Base-by-base conservation (phyloP, 1,284 basidiomycete genomes). In the Papiliotrema fonsecae region DNA sequence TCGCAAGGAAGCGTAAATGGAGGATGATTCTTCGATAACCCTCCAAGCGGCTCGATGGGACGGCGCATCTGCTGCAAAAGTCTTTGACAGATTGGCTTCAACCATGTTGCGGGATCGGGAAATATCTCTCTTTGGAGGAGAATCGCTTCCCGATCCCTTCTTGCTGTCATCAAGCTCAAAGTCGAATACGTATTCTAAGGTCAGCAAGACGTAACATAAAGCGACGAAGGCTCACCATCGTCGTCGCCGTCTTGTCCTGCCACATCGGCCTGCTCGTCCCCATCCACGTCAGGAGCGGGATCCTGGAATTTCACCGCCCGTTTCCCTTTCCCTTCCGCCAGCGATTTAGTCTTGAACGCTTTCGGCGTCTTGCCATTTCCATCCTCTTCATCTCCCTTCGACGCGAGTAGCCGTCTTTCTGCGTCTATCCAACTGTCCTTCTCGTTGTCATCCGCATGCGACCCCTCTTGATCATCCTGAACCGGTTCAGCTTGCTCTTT, bases 21-120 rank as follows among this genome's bases (percentile, higher is more conserved):
- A 57, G 11, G 56, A 56, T 28, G 53, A 50, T 42, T 55, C 50
- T 47, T 58, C 56, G n/a, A 59, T 50, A 7, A 42, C 46, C 21
- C 62, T 58, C 69, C 71, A 73, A 2, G 69, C 72, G 0, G 65
- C 61, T 13, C 72, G 69, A 47, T 74, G 72, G 21, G 63, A 67
- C 2, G 72, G 72, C 10, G 67, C 67, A 34, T 73, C 65, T 10
- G 69, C 71, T 1, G 72, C 72, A 38, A 71, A 68, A 0, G 71
- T 66, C 18, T 56, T 57, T 11, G 67, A 69, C 14, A 74, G 55
- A 50, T 69, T 72, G 36, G 60, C 61, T 47, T 74, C 69, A 7
- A 73, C 56, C 43, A 65, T 53, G 41, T 65, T 61, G 19, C 64
- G 56, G 2, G 55, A 50, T 10, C 58, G 57, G 11, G 51, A 26